Conservation (phyloP, 1,284 basidiomycete species). For the Marasmius oreades region DNA sequence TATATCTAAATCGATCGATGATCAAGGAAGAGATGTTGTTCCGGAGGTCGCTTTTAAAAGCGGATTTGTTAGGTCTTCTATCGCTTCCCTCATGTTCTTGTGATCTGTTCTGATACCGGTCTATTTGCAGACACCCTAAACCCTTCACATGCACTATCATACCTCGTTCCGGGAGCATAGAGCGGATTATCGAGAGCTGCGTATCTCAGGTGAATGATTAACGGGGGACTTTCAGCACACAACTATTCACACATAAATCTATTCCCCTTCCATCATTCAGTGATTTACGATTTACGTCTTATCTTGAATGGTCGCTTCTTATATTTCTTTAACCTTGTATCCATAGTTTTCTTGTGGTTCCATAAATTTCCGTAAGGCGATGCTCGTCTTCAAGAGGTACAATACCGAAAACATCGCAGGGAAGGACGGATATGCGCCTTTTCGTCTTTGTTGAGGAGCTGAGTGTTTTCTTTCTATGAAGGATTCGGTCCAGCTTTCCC, state of each 20-base stretch:
- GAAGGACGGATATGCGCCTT: too few species aligned
- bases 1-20: constrained; percentile 10
- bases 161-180: neutral
- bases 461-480: too few species aligned
- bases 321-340: too few species aligned
- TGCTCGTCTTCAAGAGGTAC: too few species aligned
- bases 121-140: neutral
- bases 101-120: neutral
- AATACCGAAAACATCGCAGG: too few species aligned
- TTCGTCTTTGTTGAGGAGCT: too few species aligned
- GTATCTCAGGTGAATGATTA: neutral
- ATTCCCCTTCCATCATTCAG: too few species aligned
- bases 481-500: too few species aligned
- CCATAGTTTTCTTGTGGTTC: too few species aligned
- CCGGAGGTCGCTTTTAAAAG: constrained; percentile 4
- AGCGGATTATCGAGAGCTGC: neutral
- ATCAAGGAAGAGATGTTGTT: constrained; percentile 8
- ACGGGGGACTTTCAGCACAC: neutral
- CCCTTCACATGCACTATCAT: neutral
- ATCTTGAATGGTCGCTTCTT: too few species aligned
- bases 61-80: constrained; percentile 10
- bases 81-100: too few species aligned
- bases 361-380: too few species aligned
- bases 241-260: neutral
- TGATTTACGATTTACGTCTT: neutral